These are phyloP conservation scores for Pleurotus ostreatus DNA, from an alignment of 768 basidiomycete species.

Conservation along the genomic window DNA sequence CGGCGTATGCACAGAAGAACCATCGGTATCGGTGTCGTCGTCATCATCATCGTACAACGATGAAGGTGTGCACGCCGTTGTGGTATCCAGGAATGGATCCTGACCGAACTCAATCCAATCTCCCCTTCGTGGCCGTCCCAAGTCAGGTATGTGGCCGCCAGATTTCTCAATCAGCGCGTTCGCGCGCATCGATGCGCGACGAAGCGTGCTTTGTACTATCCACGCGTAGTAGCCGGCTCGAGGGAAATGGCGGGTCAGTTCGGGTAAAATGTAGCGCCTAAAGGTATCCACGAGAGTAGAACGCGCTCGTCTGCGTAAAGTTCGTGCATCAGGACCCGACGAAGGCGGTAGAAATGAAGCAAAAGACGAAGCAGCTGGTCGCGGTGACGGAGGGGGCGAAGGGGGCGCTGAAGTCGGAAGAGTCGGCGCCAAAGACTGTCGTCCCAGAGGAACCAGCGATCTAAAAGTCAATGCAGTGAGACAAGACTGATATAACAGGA, in stretches of 20 bases:
- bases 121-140: conserved; percentile 7
- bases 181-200: conserved; percentile 39
- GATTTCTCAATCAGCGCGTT: conserved; percentile 36
- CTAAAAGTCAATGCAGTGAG: conserved; percentile 7
- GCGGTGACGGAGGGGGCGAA: conserved; percentile 23
- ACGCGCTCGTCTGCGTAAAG: conserved; percentile 57
- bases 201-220: conserved; percentile 51
- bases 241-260: conserved; percentile 37
- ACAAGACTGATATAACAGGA: conserved; percentile 11
- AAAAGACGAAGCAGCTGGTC: conserved; percentile 19
- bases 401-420: conserved; percentile 25
- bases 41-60: conserved; percentile 38
- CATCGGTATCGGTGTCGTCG: conserved; percentile 44
- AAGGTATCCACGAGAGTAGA: conserved; percentile 66
- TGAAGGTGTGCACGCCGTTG: conserved; percentile 26
- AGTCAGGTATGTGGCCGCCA: conserved; percentile 9
- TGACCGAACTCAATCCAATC: conserved; percentile 8
- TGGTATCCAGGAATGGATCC: conserved; percentile 11
- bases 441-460: conserved; percentile 25
- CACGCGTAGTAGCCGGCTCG: conserved; percentile 47
- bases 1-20: conserved; percentile 46
- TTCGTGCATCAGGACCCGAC: conserved; percentile 30
- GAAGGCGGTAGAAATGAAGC: conserved; percentile 9
- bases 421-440: conserved; percentile 26
- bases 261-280: conserved; percentile 54